Evolutionary conservation across 108 stramenopile genomes (phyloP), one percentile per base, ranked within the genome.

Genomic region (Nitzschia sp.): DNA sequence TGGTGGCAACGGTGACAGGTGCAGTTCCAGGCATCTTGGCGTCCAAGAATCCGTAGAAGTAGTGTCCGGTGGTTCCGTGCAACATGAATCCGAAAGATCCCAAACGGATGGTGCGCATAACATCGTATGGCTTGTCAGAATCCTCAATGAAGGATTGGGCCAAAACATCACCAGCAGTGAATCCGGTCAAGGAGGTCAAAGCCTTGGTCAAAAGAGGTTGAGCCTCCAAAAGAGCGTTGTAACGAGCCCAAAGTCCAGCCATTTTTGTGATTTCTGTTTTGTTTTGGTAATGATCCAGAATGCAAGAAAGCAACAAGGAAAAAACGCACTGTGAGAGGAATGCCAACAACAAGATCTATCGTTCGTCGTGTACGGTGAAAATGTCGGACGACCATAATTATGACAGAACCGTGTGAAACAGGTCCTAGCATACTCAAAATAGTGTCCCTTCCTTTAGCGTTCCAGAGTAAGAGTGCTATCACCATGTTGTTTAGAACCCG

Each of bases 11-110:
- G 7, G 95, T 93, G 41, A 83, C 41, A 10, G 95, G 91, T 17
- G 79, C 85, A 19, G 95, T 96, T 62, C 97, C 95, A 14, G 95
- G 94, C 67, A 97, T 71, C 77, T 95, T 97, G 65, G 72, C 65
- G 67, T 96, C 95, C 22, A 97, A 83, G 62, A 92, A 83, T 52
- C 92, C 92, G 73, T 96, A 97, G 76, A 96, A 97, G 81, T 94
- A 97, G 81, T 97, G 97, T 5, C 95, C 94, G 15, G 93, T 96
- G 44, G 93, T 92, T 70, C 97, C 97, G 66, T 97, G 97, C 14
- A 97, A 51, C 50, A 97, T 66, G 75, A 95, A 91, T 39, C 97
- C 97, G 67, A 97, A 97, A 1, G 92, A 93, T 63, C 95, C 94
- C 54, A 96, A 67, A 56, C 89, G 86, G 58, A 94, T 37, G 19